These are phyloP conservation scores for Stereocaulon alpinum DNA, from an alignment of 495 filamentous ascomycete species.

Conservation along the genomic window DNA sequence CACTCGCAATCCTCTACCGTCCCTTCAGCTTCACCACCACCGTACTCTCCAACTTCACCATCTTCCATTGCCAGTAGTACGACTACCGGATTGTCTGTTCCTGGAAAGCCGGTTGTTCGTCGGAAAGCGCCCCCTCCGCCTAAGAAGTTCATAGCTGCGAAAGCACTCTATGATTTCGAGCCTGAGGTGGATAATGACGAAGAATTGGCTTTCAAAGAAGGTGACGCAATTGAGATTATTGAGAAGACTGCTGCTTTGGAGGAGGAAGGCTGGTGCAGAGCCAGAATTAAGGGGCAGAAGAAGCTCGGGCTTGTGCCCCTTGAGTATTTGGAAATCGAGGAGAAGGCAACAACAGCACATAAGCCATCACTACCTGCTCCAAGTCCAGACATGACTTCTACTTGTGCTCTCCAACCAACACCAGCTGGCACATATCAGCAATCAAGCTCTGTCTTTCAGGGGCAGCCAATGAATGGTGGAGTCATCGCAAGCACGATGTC, in stretches of 20 bases:
- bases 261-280: conserved; percentile 15
- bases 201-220: conserved; percentile 12
- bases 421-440: background rate
- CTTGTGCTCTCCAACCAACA: background rate
- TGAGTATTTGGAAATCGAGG: conserved; percentile 8
- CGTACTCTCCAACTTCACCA: background rate
- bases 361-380: background rate
- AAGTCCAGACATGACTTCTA: too few species aligned
- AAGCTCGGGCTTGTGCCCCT: conserved; percentile 11
- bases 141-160: conserved; percentile 1
- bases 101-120: conserved; percentile 3
- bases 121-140: conserved; percentile 13
- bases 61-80: background rate
- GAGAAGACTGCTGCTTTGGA: conserved; percentile 10
- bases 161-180: conserved; percentile 12
- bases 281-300: conserved; percentile 7
- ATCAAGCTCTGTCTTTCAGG: background rate
- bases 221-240: conserved; percentile 8
- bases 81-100: background rate
- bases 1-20: background rate
- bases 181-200: conserved; percentile 8
- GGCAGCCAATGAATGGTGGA: background rate
- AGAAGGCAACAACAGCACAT: background rate
- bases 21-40: background rate
- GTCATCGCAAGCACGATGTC: background rate